Evolutionary conservation across 805 yeast species (phyloP).

Genomic region (Hanseniaspora clermontiae): DNA sequence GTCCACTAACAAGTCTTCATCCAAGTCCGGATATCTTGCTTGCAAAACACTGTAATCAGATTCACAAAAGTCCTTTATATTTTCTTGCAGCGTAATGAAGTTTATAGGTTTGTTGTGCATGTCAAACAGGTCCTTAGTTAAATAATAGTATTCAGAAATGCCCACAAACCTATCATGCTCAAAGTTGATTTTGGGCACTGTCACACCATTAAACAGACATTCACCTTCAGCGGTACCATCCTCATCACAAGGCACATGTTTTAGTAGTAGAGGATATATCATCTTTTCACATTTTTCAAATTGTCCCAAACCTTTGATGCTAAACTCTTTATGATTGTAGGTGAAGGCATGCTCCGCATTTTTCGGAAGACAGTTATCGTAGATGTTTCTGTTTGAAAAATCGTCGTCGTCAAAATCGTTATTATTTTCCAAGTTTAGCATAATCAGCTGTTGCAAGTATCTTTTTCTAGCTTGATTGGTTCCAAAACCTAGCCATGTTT

Average conservation of each 20-base stretch:
- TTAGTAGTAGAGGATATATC: slow-evolving; percentile 64
- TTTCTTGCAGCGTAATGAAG: slow-evolving; percentile 51
- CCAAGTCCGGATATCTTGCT: slow-evolving; percentile 48
- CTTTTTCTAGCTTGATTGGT: slow-evolving; percentile 85
- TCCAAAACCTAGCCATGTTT: slow-evolving; percentile 96
- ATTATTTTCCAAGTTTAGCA: slow-evolving; percentile 36
- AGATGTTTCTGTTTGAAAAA: slow-evolving; percentile 28
- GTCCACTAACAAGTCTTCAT: slow-evolving; percentile 45
- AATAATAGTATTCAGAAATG: slow-evolving; percentile 93
- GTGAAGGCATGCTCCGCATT: slow-evolving; percentile 41
- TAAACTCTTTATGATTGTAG: slow-evolving; percentile 34
- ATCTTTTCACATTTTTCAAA: slow-evolving; percentile 59
- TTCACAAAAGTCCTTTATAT: slow-evolving; percentile 62
- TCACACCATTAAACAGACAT: slow-evolving; percentile 88
- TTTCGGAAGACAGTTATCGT: slow-evolving; percentile 73
- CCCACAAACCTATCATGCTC: slow-evolving; percentile 76
- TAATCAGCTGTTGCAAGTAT: slow-evolving; percentile 46
- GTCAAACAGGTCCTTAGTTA: slow-evolving; percentile 81
- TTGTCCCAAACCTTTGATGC: slow-evolving; percentile 63
- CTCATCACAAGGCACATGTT: slow-evolving; percentile 70
- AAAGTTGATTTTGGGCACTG: slow-evolving; percentile 80
- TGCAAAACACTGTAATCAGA: slow-evolving; percentile 53
- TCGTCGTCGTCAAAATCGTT: slow-evolving; percentile 38
- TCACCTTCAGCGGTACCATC: slow-evolving; percentile 36
- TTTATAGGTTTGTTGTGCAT: slow-evolving; percentile 75